Conservation (phyloP, 2,329 filamentous ascomycete genomes). For the Talaromyces sp. region DNA sequence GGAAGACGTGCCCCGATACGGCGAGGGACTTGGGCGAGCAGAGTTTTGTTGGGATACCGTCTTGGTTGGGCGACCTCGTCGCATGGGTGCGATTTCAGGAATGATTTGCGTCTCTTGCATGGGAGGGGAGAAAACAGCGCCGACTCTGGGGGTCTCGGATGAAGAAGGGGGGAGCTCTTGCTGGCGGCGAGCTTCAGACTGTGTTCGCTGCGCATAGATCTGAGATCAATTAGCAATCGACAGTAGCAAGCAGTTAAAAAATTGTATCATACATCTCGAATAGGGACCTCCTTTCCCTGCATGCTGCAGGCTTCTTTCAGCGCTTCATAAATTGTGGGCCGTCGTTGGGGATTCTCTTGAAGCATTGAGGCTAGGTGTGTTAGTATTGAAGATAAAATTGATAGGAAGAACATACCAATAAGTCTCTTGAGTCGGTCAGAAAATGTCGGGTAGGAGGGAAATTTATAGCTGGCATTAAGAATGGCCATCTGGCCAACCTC, state of each 20-base stretch:
- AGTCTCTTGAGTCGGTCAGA: constrained; percentile 84
- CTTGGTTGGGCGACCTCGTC: constrained; percentile 68
- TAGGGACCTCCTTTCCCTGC: constrained; percentile 78
- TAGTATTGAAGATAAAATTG: neutral
- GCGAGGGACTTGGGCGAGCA: constrained; percentile 59
- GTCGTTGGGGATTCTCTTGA: constrained; percentile 68
- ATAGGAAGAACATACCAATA: constrained; percentile 57
- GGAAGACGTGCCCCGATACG: constrained; percentile 50
- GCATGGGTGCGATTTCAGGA: constrained; percentile 90
- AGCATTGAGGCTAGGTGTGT: constrained; percentile 70
- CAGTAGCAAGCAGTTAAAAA: neutral
- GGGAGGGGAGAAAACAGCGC: constrained; percentile 75
- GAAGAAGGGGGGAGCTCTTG: constrained; percentile 55
- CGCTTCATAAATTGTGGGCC: constrained; percentile 93
- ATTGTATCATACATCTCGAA: constrained; percentile 68
- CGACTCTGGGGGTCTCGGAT: constrained; percentile 58
- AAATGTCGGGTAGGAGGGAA: constrained; percentile 79
- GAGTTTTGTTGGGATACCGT: constrained; percentile 41
- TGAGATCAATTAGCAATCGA: neutral
- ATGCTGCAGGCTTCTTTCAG: constrained; percentile 80
- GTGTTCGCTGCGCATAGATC: constrained; percentile 55
- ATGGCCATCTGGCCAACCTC: constrained; percentile 97
- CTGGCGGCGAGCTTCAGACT: constrained; percentile 57
- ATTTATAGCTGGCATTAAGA: constrained; percentile 90
- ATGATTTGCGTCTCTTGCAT: constrained; percentile 64